These are phyloP conservation scores for Phaeosphaeriaceae sp. DNA, from an alignment of 2,329 filamentous ascomycete species.

Conservation along the genomic window DNA sequence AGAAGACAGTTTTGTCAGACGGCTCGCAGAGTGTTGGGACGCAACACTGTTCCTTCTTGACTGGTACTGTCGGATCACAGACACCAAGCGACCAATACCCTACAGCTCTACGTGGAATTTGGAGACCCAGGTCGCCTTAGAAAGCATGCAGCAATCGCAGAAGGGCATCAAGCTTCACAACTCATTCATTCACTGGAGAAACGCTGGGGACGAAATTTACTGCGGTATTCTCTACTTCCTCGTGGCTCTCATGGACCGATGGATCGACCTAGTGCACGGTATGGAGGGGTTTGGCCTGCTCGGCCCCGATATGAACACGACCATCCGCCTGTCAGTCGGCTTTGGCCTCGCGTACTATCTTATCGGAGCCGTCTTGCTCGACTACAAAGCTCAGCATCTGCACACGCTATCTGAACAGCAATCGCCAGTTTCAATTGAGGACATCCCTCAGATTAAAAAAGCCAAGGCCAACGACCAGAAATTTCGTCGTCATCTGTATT, in stretches of 20 bases:
- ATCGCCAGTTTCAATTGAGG: slow-evolving; percentile 51
- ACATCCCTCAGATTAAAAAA: slow-evolving; percentile 53
- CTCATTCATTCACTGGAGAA: slow-evolving; percentile 66
- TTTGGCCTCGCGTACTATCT: slow-evolving; percentile 67
- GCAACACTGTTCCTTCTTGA: slow-evolving; percentile 63
- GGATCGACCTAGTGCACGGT: slow-evolving; percentile 60
- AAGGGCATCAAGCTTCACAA: slow-evolving; percentile 65
- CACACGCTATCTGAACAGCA: slow-evolving; percentile 55
- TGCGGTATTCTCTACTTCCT: slow-evolving; percentile 64
- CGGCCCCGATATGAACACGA: slow-evolving; percentile 38
- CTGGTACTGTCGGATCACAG: slow-evolving; percentile 60
- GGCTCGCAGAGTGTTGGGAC: slow-evolving; percentile 61
- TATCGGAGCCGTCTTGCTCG: slow-evolving; percentile 64
- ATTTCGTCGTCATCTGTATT: slow-evolving; percentile 60
- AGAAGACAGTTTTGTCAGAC: slow-evolving; percentile 57
- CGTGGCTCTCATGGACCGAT: slow-evolving; percentile 64
- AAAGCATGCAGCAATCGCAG: slow-evolving; percentile 61
- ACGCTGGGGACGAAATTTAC: slow-evolving; percentile 62
- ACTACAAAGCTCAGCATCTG: slow-evolving; percentile 62
- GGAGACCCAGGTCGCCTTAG: slow-evolving; percentile 63
- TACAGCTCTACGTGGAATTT: slow-evolving; percentile 67
- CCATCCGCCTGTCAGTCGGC: slow-evolving; percentile 58
- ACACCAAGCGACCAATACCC: slow-evolving; percentile 59
- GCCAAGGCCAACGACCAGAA: slow-evolving; percentile 56
- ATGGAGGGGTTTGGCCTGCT: slow-evolving; percentile 52